Base-by-base conservation (phyloP, 148 eudicot species). In the Camellia japonica region DNA sequence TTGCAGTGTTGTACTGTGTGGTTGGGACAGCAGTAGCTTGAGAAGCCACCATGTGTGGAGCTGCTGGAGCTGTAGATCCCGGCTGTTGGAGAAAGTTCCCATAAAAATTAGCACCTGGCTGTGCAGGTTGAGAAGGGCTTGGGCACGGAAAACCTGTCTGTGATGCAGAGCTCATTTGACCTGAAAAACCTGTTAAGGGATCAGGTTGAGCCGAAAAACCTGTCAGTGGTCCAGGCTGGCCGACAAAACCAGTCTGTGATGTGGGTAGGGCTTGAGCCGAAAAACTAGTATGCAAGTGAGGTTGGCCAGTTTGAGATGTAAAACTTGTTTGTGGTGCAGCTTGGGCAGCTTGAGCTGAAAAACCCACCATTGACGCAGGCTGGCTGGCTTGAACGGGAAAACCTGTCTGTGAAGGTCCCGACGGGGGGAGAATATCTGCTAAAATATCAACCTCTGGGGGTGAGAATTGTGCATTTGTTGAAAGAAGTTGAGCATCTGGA, bases 351-450 rank as follows among this genome's bases (percentile, higher is more conserved):
- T 85, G 76, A 59, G 78, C 51, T 10, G 79, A 74, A 78, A 78
- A 82, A 63, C 85, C 62, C 44, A 42, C 41, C 14, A 46, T 46
- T 20, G 83, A 11, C n/a, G 71, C 75, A 43, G 83, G 67, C 42
- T 74, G 79, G 63, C 67, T 74, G 51, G 68, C 38, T 74, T 84
- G 87, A 74, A 75, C 46, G 58, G 74, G 74, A 80, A 76, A 82
- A 59, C 73, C 80, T 42, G 82, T 46, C 55, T 75, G 86, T 62
- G 52, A 49, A 79, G 93, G 83, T 83, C 87, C 97, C 82, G 93
- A 75, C 54, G 88, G 93, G 56, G 94, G 94, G 56, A 93, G 85
- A 79, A 93, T 91, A 77, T 91, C 97, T 14, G 97, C 97, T 83
- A 93, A 88, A 83, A 93, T 84, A 82, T 93, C 97, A 71, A 87